Conservation (phyloP, 2,329 filamentous ascomycete genomes). For the Myriosclerotinia duriaeana region DNA sequence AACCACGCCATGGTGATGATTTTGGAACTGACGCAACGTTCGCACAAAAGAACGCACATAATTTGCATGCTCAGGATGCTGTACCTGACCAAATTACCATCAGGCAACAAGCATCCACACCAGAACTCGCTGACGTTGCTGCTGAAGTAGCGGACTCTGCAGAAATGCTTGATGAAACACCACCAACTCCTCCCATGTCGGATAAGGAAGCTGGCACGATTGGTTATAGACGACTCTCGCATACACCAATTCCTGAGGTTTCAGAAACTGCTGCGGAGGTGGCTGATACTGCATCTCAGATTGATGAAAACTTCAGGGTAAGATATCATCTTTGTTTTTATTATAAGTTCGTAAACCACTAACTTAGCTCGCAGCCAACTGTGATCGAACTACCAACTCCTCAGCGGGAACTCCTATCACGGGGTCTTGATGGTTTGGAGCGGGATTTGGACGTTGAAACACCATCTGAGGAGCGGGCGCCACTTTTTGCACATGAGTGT, state of each 20-base stretch:
- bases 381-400: constrained; percentile 12
- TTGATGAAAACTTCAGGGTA: constrained; percentile 40
- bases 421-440: neutral
- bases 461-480: constrained; percentile 37
- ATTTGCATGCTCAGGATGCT: constrained; percentile 40
- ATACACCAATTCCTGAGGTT: constrained; percentile 45
- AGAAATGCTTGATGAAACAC: constrained; percentile 31
- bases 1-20: constrained; percentile 42
- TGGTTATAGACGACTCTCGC: constrained; percentile 41
- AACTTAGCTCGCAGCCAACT: constrained; percentile 2
- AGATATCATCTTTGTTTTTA: neutral
- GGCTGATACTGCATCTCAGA: constrained; percentile 44
- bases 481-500: constrained; percentile 38
- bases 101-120: constrained; percentile 31
- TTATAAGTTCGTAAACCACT: neutral
- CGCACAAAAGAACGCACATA: constrained; percentile 41
- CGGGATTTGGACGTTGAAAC: constrained; percentile 17
- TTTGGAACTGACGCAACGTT: constrained; percentile 40
- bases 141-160: constrained; percentile 37
- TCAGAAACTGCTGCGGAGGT: constrained; percentile 48
- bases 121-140: constrained; percentile 34
- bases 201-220: constrained; percentile 39
- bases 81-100: constrained; percentile 41
- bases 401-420: neutral
- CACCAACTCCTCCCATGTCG: constrained; percentile 38